Conservation (phyloP, 129 eudicot genomes). For the Scalesia atractyloides region DNA sequence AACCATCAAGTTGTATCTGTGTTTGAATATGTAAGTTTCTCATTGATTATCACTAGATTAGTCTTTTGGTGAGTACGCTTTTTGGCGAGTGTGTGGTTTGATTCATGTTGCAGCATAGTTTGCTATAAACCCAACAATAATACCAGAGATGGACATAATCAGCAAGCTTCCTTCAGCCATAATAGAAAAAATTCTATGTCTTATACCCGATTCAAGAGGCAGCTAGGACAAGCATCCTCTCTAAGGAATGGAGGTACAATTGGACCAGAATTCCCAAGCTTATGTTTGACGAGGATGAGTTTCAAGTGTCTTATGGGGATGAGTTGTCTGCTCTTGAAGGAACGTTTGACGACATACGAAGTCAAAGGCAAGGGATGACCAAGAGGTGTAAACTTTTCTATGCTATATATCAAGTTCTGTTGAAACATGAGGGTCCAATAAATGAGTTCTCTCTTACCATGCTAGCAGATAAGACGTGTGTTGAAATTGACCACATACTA, state of each 20-base stretch:
- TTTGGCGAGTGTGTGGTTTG: too few species aligned
- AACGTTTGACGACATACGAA: not conserved
- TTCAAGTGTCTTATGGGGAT: not conserved
- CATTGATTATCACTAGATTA: too few species aligned
- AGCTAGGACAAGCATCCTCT: constrained; percentile 18
- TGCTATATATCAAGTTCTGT: constrained; percentile 14
- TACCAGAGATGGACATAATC: constrained; percentile 24
- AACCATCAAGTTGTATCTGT: too few species aligned
- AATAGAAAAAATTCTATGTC: constrained; percentile 13
- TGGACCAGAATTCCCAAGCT: constrained; percentile 18
- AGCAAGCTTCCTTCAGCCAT: constrained; percentile 12
- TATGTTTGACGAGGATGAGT: constrained; percentile 5
- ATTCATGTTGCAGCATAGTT: too few species aligned
- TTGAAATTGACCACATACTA: constrained; percentile 18
- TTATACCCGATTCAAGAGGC: constrained; percentile 23
- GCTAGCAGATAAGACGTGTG: not conserved
- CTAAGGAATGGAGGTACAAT: constrained; percentile 8
- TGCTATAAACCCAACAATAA: too few species aligned
- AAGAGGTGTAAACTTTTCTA: not conserved
- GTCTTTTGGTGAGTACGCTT: too few species aligned
- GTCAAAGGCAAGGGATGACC: not conserved
- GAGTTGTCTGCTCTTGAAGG: not conserved
- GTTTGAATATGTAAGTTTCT: too few species aligned
- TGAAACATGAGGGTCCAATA: constrained; percentile 15
- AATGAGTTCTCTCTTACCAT: not conserved